phyloP scores from a whole-genome alignment of 1,284 basidiomycete species.

The Pseudozyma tsukubaensis region DNA sequence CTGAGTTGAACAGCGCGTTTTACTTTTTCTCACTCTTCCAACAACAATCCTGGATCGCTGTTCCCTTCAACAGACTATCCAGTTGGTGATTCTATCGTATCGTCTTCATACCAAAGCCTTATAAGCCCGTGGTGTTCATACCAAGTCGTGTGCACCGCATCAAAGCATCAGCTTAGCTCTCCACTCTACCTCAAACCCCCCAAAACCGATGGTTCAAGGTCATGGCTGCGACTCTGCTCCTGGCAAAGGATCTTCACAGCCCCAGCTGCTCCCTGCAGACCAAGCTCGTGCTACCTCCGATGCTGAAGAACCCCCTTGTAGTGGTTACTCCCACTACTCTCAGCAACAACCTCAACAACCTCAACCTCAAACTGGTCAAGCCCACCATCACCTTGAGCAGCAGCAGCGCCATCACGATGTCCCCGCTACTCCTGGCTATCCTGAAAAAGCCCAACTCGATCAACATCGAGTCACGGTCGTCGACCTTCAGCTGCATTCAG shows the following conservation, averaged over 20 bases:
- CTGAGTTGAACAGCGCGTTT: not conserved
- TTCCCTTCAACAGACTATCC: conserved; percentile 18
- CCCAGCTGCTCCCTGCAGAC: conserved; percentile 40
- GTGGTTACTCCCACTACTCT: conserved; percentile 53
- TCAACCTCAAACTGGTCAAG: conserved; percentile 21
- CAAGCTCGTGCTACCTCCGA: conserved; percentile 38
- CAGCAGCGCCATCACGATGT: conserved; percentile 18
- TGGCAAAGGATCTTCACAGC: conserved; percentile 55
- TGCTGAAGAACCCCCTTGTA: conserved; percentile 58
- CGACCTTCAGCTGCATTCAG: conserved; percentile 21
- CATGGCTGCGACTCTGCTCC: conserved; percentile 52
- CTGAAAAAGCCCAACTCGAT: conserved; percentile 35
- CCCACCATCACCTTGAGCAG: conserved; percentile 20
- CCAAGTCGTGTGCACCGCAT: conserved; percentile 26
- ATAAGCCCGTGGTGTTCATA: conserved; percentile 20
- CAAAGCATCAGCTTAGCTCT: conserved; percentile 3
- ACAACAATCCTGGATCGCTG: conserved; percentile 25
- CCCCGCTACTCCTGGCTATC: not conserved
- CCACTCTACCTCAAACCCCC: conserved; percentile 5
- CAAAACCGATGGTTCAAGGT: conserved; percentile 55
- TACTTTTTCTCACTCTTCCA: conserved; percentile 5
- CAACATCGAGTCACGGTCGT: conserved; percentile 38
- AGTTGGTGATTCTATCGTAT: conserved; percentile 21
- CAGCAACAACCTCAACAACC: conserved; percentile 19
- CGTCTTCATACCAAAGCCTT: conserved; percentile 7